Evolutionary conservation across 208 protist genomes (phyloP).

Genomic region (Wallacemonas rigidus): DNA sequence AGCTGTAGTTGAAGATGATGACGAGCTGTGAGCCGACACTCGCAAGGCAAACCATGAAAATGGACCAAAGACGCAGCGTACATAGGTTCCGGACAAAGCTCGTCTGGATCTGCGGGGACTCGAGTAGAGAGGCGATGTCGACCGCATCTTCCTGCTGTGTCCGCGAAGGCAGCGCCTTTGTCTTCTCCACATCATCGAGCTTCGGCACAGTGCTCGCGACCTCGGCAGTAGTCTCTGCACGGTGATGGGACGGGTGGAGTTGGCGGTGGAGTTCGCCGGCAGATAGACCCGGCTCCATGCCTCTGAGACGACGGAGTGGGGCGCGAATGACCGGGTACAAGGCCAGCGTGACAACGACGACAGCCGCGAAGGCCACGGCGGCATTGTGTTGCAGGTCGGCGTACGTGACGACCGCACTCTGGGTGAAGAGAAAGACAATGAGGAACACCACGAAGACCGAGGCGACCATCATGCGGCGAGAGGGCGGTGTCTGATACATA

Average conservation of each 20-base stretch:
- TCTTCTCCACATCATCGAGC: conserved; percentile 2
- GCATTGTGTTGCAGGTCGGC: conserved; percentile 21
- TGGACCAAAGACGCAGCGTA: conserved; percentile 31
- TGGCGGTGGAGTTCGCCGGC: not conserved
- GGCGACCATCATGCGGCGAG: conserved; percentile 29
- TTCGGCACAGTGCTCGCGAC: no score
- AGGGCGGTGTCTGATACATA: conserved; percentile 29
- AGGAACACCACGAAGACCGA: conserved; percentile 33
- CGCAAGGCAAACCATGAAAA: conserved; percentile 28
- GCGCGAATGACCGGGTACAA: conserved; percentile 24
- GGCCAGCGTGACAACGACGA: conserved; percentile 20
- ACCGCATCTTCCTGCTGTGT: conserved; percentile 2
- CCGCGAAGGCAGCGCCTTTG: not conserved
- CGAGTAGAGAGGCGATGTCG: conserved; percentile 28
- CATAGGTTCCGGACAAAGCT: conserved; percentile 32
- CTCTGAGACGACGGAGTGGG: conserved; percentile 21
- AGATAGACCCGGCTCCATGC: conserved; percentile 8
- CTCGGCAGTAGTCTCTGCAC: no score
- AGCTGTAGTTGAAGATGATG: conserved; percentile 34
- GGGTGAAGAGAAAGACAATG: conserved; percentile 38
- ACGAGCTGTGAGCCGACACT: conserved; percentile 28
- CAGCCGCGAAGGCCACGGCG: conserved; percentile 30
- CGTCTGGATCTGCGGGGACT: conserved; percentile 33
- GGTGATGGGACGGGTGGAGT: conserved; percentile 1
- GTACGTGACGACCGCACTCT: conserved; percentile 36